Base-by-base conservation (phyloP, 192 early-diverging fungal genomes). In the Podila verticillata region DNA sequence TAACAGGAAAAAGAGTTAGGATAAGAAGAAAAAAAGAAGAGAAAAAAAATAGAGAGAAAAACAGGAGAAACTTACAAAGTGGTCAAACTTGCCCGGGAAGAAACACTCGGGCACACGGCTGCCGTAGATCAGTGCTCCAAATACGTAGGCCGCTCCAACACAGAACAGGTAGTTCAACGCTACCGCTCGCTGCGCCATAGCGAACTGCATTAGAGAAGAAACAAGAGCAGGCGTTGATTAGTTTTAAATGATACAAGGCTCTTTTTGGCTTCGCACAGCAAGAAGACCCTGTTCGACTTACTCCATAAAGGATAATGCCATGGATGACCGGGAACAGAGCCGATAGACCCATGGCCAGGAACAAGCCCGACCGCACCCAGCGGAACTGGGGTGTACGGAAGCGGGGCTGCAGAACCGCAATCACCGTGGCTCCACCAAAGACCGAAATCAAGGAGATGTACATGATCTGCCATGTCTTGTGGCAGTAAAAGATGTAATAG, bases 71-170 rank as follows among this genome's bases (percentile, higher is more conserved):
- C 87, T 89, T 73, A 92, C 89, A 89, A 87, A 95, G 66, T 92
- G 86, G 77, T 98, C 94, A 72, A 95, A 96, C 66, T 81, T 87
- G 4, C 96, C 95, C 1, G 97, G 97, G 81, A 84, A 93, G 89
- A 89, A 93, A 66, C 92, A 82, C 82, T 98, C 97, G 10, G 97
- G 97, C 20, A 94, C 75, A n/a, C 95, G 85, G 30, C 83, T 82
- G n/a, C 92, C 95, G 72, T 99, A 99, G 51, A 99, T 90, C 48
- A 93, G 74, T 30, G 94, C 95, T 22, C 97, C 97, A 34, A 84
- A 51, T n/a, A 97, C 82, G 73, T 99, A 99, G 19, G 89, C 87
- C 1, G 66, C 82, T 4, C 92, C 97, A 93, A 95, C 95, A 61
- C 85, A 56, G 48, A 94, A 75, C 79, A 95, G 85, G 47, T 92